Conservation (phyloP, 108 stramenopile species). For the Skeletonema tropicum region DNA sequence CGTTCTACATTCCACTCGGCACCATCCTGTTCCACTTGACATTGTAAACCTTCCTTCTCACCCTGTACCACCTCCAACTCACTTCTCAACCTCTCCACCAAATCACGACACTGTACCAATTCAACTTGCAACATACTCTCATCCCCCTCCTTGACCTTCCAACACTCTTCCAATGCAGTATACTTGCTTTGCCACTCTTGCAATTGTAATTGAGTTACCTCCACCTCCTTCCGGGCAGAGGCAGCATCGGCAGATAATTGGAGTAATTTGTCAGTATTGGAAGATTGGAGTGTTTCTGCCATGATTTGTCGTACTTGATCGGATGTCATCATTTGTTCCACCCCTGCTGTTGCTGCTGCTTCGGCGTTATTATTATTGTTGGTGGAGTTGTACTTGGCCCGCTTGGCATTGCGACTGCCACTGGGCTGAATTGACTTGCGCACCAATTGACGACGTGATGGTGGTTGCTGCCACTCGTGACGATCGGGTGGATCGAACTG, state of each 20-base stretch:
- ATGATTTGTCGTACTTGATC: conserved; percentile 3
- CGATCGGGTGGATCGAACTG: neutral
- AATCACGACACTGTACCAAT: too few species aligned
- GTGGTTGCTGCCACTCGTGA: neutral
- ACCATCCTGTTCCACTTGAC: neutral
- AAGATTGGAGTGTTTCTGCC: neutral
- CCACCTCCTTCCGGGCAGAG: neutral
- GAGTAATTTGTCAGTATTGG: neutral
- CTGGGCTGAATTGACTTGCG: neutral
- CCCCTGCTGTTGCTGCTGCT: too few species aligned
- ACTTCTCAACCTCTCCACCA: neutral
- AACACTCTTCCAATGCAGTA: neutral
- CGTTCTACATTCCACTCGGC: neutral
- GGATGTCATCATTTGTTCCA: neutral
- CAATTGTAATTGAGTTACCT: neutral
- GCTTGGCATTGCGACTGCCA: neutral
- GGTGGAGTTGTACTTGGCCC: neutral
- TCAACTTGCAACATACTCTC: neutral
- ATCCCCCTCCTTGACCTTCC: neutral
- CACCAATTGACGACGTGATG: neutral
- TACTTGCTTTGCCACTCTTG: neutral
- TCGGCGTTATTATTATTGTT: too few species aligned
- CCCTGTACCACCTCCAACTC: neutral
- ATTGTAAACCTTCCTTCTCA: neutral
- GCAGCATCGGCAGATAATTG: neutral